Evolutionary conservation across 495 filamentous ascomycete species (phyloP).

Genomic region (Penicillium robsamsonii): DNA sequence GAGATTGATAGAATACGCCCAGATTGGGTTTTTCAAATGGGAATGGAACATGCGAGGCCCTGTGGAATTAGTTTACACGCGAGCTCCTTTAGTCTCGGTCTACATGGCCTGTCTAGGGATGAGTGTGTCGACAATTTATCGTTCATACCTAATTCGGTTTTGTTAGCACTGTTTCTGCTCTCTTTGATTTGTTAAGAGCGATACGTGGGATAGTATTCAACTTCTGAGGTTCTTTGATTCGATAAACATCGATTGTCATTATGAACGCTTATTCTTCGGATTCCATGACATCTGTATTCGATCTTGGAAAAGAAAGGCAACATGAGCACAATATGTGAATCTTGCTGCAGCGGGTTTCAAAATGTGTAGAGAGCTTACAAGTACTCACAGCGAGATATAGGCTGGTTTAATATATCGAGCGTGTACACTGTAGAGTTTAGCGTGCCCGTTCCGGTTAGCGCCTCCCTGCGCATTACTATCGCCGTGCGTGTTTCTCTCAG

Average conservation of each 20-base stretch:
- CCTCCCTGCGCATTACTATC: too few species aligned
- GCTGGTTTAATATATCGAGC: too few species aligned
- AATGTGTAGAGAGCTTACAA: too few species aligned
- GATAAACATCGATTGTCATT: not conserved
- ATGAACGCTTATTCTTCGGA: not conserved
- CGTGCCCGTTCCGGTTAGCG: too few species aligned
- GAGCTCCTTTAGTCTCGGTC: not conserved
- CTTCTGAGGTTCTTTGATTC: not conserved
- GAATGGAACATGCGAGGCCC: not conserved
- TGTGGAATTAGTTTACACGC: not conserved
- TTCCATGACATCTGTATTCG: not conserved
- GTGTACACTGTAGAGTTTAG: too few species aligned
- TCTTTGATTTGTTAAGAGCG: not conserved
- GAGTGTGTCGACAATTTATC: not conserved
- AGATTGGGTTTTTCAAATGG: not conserved
- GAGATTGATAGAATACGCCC: slow-evolving; percentile 18
- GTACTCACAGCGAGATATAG: too few species aligned
- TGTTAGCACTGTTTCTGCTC: not conserved
- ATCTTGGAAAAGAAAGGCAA: not conserved
- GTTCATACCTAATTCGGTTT: not conserved
- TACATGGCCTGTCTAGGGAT: not conserved
- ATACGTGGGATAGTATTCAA: not conserved
- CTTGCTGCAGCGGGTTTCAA: too few species aligned
- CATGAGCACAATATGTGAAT: too few species aligned
- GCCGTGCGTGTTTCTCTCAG: too few species aligned